Percentiles rank a stretch among this genome's conserved stretches.
Conservation (phyloP, 176 grass and related monocot species). For the Poa pratensis region DNA sequence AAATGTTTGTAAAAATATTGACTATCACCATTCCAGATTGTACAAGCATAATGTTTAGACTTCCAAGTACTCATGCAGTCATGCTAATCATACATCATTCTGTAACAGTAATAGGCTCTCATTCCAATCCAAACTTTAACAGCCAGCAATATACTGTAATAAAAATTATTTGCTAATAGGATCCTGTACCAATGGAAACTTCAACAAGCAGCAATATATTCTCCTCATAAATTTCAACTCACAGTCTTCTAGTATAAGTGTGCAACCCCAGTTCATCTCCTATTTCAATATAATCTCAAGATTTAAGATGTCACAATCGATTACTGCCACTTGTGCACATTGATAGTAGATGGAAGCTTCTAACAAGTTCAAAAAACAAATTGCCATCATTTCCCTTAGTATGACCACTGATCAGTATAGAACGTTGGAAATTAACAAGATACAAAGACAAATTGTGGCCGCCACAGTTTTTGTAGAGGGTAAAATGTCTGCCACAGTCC, state of each 20-base stretch:
- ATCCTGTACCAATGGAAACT: not conserved
- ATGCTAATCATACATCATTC: not conserved
- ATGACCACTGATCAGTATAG: not conserved
- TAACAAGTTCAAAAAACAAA: not conserved
- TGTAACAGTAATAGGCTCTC: not conserved
- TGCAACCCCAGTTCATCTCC: not conserved
- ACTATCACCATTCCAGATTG: not conserved
- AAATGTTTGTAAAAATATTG: constrained; percentile 4
- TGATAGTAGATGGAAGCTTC: not conserved
- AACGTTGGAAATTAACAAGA: not conserved
- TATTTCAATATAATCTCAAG: not conserved
- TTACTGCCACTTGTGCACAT: not conserved
- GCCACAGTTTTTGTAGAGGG: not conserved
- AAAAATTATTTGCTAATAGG: not conserved
- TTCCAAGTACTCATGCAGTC: not conserved
- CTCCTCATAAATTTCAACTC: constrained; percentile 9
- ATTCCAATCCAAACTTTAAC: not conserved
- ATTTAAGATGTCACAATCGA: constrained; percentile 6
- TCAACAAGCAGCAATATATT: constrained; percentile 15
- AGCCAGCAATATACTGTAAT: not conserved
- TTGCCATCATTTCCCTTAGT: constrained; percentile 1
- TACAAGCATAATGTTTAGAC: constrained; percentile 13
- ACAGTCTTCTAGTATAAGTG: not conserved
- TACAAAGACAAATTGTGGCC: not conserved
- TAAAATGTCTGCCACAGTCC: not conserved